Percentiles rank a stretch among this genome's conserved stretches.
Evolutionary conservation across 73 alveolate genomes (phyloP).

Genomic region (Paramecium pentaurelia): DNA sequence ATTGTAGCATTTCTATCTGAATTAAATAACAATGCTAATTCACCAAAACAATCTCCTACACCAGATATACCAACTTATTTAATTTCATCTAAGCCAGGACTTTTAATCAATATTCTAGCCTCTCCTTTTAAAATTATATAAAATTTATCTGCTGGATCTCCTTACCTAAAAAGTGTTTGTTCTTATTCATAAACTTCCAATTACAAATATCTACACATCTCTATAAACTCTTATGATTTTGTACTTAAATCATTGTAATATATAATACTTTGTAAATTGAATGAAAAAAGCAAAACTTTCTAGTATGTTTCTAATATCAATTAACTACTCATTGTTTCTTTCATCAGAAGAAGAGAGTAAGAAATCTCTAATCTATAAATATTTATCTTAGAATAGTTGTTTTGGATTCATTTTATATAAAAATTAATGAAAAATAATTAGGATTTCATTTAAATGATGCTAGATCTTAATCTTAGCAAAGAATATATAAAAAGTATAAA

Average conservation of each 20-base stretch:
- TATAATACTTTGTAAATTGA: slow-evolving; percentile 26
- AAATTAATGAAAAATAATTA: not conserved
- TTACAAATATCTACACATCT: slow-evolving; percentile 50
- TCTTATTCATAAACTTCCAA: slow-evolving; percentile 36
- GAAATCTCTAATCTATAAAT: not conserved
- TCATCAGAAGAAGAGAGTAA: not conserved
- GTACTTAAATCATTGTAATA: not conserved
- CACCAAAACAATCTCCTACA: slow-evolving; percentile 63
- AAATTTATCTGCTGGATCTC: slow-evolving; percentile 62
- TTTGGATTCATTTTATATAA: not conserved
- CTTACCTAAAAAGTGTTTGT: slow-evolving; percentile 44
- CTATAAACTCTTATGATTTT: slow-evolving; percentile 43
- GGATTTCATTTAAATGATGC: not conserved
- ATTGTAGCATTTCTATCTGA: slow-evolving; percentile 62
- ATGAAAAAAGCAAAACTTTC: slow-evolving; percentile 33
- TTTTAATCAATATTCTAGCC: slow-evolving; percentile 40
- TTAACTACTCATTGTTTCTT: not conserved
- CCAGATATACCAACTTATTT: slow-evolving; percentile 51
- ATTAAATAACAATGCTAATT: slow-evolving; percentile 57
- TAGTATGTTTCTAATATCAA: slow-evolving; percentile 20
- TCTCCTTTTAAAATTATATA: slow-evolving; percentile 51
- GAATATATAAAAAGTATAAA: not conserved
- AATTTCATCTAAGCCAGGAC: slow-evolving; percentile 45
- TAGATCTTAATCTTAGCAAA: not conserved
- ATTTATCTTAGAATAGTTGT: slow-evolving; percentile 14